Evolutionary conservation across 306 rosid species (phyloP).

Genomic region (Citrullus colocynthis): DNA sequence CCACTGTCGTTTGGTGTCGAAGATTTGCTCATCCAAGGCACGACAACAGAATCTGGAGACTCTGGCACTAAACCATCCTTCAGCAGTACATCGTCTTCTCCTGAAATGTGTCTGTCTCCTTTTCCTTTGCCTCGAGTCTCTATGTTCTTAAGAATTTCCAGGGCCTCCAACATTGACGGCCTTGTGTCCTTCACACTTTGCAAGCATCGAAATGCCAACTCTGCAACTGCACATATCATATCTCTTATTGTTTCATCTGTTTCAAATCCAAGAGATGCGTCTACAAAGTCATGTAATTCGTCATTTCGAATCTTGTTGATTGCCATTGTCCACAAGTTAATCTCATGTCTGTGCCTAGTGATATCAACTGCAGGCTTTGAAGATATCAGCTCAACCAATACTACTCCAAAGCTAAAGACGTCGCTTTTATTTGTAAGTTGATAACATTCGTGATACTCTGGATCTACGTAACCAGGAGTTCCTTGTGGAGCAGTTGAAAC

Average conservation of each 20-base stretch:
- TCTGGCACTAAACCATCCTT: constrained; percentile 30
- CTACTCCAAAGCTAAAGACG: constrained; percentile 86
- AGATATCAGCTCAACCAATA: constrained; percentile 60
- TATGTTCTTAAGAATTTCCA: constrained; percentile 31
- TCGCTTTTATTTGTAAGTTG: constrained; percentile 71
- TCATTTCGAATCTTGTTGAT: constrained; percentile 51
- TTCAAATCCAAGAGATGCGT: constrained; percentile 45
- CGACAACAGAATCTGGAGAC: constrained; percentile 33
- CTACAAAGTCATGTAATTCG: constrained; percentile 56
- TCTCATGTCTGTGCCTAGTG: constrained; percentile 67
- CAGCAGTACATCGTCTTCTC: constrained; percentile 32
- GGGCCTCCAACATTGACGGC: constrained; percentile 53
- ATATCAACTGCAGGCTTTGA: constrained; percentile 79
- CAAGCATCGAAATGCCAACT: constrained; percentile 69
- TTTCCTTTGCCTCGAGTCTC: constrained; percentile 23
- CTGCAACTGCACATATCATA: constrained; percentile 58
- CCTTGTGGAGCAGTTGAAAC: constrained; percentile 90
- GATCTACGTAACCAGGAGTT: constrained; percentile 90
- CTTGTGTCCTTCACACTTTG: constrained; percentile 55
- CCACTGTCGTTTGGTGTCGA: constrained; percentile 42
- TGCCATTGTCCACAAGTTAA: constrained; percentile 72
- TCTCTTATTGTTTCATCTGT: constrained; percentile 35
- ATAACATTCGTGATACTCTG: constrained; percentile 68
- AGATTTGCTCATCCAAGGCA: constrained; percentile 21
- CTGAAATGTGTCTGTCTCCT: constrained; percentile 32